phyloP scores from a whole-genome alignment of 164 flowering plant species.

The Vitis amurensis region DNA sequence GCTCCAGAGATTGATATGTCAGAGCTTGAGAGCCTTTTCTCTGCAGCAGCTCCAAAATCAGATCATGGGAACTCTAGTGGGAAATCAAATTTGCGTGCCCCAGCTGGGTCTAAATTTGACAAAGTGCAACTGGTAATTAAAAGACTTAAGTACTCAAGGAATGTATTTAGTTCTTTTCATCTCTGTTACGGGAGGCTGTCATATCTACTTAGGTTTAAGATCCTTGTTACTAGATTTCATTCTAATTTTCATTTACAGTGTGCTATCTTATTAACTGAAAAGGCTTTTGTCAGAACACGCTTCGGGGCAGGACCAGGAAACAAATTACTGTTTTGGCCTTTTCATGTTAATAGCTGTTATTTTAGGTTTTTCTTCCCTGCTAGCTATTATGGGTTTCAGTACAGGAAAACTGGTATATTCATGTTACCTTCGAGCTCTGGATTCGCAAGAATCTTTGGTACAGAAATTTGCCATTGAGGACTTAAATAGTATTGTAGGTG shows the following conservation, averaged over 20 bases:
- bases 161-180: background rate
- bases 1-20: slow-evolving; percentile 76
- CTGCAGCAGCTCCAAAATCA: slow-evolving; percentile 51
- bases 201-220: too few species aligned
- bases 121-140: slow-evolving; percentile 64
- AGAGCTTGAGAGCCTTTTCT: slow-evolving; percentile 77
- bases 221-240: too few species aligned
- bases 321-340: background rate
- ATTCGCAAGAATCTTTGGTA: background rate
- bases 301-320: background rate
- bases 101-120: slow-evolving; percentile 45
- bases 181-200: slow-evolving; percentile 3
- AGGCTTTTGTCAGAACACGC: too few species aligned
- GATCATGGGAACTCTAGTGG: slow-evolving; percentile 36
- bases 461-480: background rate
- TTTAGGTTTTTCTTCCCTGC: background rate
- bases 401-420: background rate
- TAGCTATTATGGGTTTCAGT: background rate
- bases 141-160: background rate
- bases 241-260: too few species aligned
- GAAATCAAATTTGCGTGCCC: slow-evolving; percentile 37
- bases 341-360: background rate
- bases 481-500: too few species aligned
- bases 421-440: background rate
- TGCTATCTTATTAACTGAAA: too few species aligned